Percentiles rank a stretch among this genome's conserved stretches.
These are phyloP conservation scores for Termitomyces sp. DNA, from an alignment of 768 basidiomycete genomes.

Conservation along the genomic window DNA sequence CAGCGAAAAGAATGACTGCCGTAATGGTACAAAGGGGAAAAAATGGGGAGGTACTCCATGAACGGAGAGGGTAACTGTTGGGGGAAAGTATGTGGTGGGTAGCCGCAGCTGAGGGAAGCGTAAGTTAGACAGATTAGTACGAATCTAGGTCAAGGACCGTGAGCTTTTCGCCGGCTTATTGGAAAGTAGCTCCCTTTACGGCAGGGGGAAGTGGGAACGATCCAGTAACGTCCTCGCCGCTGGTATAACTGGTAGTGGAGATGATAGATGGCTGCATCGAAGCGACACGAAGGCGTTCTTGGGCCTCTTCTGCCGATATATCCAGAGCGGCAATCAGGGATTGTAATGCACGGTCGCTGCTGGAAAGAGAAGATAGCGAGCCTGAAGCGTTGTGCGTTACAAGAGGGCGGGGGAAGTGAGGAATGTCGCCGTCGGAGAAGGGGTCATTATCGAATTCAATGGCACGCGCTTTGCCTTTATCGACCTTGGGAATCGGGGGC, in stretches of 20 bases:
- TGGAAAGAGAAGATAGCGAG: constrained; percentile 37
- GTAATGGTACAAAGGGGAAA: constrained; percentile 1
- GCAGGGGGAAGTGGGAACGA: constrained; percentile 39
- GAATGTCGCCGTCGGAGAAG: constrained; percentile 37
- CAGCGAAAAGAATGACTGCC: not conserved
- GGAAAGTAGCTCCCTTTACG: constrained; percentile 4
- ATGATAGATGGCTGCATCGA: constrained; percentile 56
- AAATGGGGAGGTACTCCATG: not conserved
- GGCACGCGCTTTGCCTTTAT: constrained; percentile 18
- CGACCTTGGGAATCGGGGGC: constrained; percentile 18
- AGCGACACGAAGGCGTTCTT: constrained; percentile 49
- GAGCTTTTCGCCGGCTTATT: not conserved
- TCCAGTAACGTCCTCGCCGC: constrained; percentile 30
- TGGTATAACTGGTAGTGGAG: constrained; percentile 30
- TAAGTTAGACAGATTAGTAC: constrained; percentile 8
- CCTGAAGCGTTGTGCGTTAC: constrained; percentile 24
- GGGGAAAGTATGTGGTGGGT: not conserved
- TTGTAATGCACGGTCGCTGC: constrained; percentile 52
- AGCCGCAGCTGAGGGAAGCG: not conserved
- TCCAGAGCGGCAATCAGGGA: constrained; percentile 71
- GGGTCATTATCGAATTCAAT: constrained; percentile 23
- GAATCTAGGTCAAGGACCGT: constrained; percentile 4
- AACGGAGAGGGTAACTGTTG: not conserved
- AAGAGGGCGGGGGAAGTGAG: constrained; percentile 29
- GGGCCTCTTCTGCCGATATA: constrained; percentile 39